phyloP scores from a whole-genome alignment of 192 early-diverging fungal species.

The Coemansia sp. region DNA sequence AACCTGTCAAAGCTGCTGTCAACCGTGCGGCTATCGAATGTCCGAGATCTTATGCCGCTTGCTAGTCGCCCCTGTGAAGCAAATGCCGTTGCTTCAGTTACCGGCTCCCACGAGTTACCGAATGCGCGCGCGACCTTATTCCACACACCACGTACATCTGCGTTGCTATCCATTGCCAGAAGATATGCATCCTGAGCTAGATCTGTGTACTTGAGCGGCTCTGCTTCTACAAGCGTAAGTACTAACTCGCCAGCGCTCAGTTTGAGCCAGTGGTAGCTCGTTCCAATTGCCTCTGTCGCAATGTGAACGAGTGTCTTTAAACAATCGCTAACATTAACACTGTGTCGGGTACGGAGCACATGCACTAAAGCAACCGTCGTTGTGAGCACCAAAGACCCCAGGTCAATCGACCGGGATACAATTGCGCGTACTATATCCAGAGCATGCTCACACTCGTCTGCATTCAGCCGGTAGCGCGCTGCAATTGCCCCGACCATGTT shows the following conservation, averaged over 20 bases:
- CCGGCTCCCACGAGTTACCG: not conserved
- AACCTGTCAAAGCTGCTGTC: too few relatives aligned
- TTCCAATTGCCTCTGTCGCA: too few relatives aligned
- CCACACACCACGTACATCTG: conserved; percentile 21
- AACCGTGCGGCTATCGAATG: too few relatives aligned
- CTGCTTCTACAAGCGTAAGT: conserved; percentile 8
- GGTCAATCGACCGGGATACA: too few relatives aligned
- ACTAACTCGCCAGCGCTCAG: conserved; percentile 14
- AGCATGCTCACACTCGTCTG: not conserved
- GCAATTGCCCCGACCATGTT: not conserved
- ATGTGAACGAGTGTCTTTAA: too few relatives aligned
- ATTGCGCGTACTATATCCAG: not conserved
- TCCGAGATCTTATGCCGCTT: too few relatives aligned
- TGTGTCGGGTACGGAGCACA: too few relatives aligned
- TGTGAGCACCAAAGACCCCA: too few relatives aligned
- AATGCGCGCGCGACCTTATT: conserved; percentile 5
- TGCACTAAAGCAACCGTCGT: too few relatives aligned
- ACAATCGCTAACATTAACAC: too few relatives aligned
- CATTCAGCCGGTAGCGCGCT: not conserved
- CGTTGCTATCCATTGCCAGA: conserved; percentile 17
- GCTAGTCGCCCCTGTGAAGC: not conserved
- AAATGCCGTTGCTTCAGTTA: not conserved
- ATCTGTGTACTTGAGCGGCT: not conserved
- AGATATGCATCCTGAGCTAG: conserved; percentile 6
- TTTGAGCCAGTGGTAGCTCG: conserved; percentile 4